Evolutionary conservation across 495 filamentous ascomycete species (phyloP).

Genomic region (Penicillium roqueforti): DNA sequence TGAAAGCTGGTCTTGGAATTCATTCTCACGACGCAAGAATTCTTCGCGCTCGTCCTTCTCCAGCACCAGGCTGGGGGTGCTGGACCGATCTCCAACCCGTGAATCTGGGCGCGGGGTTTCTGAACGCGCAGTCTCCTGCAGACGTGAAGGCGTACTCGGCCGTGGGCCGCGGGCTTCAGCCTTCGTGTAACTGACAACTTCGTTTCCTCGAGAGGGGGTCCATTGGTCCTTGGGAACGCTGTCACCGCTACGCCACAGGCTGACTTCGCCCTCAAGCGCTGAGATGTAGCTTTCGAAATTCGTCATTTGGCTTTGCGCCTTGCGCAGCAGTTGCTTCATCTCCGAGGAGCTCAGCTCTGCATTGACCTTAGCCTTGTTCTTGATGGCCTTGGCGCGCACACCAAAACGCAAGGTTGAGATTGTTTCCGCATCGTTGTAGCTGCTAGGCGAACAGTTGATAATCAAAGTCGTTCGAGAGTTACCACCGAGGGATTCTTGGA

Average conservation of each 20-base stretch:
- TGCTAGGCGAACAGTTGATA: slow-evolving; percentile 97
- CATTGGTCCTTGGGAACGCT: slow-evolving; percentile 82
- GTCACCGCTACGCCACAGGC: slow-evolving; percentile 82
- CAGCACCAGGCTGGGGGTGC: slow-evolving; percentile 78
- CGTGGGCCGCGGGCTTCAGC: slow-evolving; percentile 56
- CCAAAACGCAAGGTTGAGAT: slow-evolving; percentile 91
- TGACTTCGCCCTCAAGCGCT: slow-evolving; percentile 80
- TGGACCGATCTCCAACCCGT: slow-evolving; percentile 78
- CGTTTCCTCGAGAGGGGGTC: slow-evolving; percentile 57
- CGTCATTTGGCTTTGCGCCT: slow-evolving; percentile 83
- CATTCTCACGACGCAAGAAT: slow-evolving; percentile 91
- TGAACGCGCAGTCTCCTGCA: slow-evolving; percentile 50
- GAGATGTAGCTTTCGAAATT: slow-evolving; percentile 83
- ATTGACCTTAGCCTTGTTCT: slow-evolving; percentile 99
- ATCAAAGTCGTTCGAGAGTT: slow-evolving; percentile 97
- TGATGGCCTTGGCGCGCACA: slow-evolving; percentile 95
- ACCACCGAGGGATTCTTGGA: slow-evolving; percentile 94
- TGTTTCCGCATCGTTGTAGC: slow-evolving; percentile 96
- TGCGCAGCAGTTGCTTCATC: slow-evolving; percentile 84
- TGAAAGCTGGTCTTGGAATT: slow-evolving; percentile 91
- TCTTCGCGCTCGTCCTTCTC: slow-evolving; percentile 98
- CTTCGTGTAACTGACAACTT: slow-evolving; percentile 53
- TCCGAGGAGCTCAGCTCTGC: slow-evolving; percentile 93
- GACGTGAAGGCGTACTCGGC: slow-evolving; percentile 78
- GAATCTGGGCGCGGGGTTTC: slow-evolving; percentile 76